A percentile compares a stretch with the other conserved stretches of the same genome.
Evolutionary conservation across 140 eudicot species (phyloP).

Genomic region (Bidens hawaiensis): DNA sequence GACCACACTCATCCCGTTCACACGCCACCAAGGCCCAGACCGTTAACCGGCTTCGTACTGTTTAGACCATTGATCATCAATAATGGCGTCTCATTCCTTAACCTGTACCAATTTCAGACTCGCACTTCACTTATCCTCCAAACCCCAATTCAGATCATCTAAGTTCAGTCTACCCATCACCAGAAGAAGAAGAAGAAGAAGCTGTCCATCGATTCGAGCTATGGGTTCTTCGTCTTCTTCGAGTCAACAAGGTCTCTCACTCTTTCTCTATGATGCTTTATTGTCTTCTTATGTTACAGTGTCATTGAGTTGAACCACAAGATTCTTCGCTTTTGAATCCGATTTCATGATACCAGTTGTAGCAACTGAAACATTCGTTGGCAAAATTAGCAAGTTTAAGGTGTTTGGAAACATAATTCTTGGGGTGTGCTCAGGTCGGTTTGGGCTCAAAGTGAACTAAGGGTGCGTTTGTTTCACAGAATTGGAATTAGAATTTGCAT

Average conservation of each 20-base stretch:
- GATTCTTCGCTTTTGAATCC: neutral
- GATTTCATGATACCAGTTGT: too few relatives aligned
- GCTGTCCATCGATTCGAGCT: conserved; percentile 40
- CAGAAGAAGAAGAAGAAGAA: too few relatives aligned
- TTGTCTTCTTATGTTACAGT: neutral
- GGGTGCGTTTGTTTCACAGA: too few relatives aligned
- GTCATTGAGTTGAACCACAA: neutral
- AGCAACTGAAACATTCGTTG: too few relatives aligned
- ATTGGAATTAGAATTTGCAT: too few relatives aligned
- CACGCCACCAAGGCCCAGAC: conserved; percentile 18
- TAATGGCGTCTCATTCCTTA: conserved; percentile 48
- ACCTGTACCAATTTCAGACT: conserved; percentile 26
- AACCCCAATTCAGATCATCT: conserved; percentile 40
- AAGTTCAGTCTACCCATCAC: conserved; percentile 10
- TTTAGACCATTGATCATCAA: neutral
- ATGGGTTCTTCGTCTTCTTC: conserved; percentile 95
- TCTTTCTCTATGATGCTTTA: neutral
- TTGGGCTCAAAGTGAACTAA: too few relatives aligned
- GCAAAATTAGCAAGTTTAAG: neutral
- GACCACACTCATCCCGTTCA: neutral
- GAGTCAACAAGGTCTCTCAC: conserved; percentile 55
- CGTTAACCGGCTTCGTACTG: neutral
- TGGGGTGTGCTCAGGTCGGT: too few relatives aligned
- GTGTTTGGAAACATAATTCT: neutral
- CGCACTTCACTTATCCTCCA: conserved; percentile 27